phyloP scores from a whole-genome alignment of 2,329 filamentous ascomycete genomes.

The Aspergillus chevalieri region DNA sequence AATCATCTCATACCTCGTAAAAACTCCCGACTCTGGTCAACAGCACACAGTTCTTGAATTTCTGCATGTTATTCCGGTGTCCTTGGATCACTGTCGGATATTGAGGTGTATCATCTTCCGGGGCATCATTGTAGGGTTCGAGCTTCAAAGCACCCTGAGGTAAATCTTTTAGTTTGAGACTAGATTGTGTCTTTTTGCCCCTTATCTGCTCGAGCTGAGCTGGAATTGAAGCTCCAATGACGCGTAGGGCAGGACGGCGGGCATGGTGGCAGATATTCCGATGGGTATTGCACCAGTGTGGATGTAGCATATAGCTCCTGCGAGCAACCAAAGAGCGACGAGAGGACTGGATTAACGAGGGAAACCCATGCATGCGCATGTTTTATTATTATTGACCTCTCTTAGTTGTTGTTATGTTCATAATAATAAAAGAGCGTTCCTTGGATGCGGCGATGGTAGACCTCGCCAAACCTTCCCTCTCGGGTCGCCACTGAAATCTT shows the following conservation, averaged over 20 bases:
- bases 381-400: slow-evolving; percentile 4
- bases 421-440: not conserved
- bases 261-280: slow-evolving; percentile 28
- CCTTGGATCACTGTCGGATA: slow-evolving; percentile 90
- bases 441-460: slow-evolving; percentile 8
- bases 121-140: slow-evolving; percentile 36
- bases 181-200: slow-evolving; percentile 33
- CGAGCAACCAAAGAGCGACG: not conserved
- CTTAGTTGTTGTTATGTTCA: slow-evolving; percentile 1
- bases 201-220: slow-evolving; percentile 13
- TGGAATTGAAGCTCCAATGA: slow-evolving; percentile 13
- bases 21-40: slow-evolving; percentile 91
- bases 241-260: slow-evolving; percentile 14
- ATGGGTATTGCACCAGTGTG: slow-evolving; percentile 17
- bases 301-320: not conserved
- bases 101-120: slow-evolving; percentile 43
- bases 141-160: slow-evolving; percentile 51
- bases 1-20: slow-evolving; percentile 59
- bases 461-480: slow-evolving; percentile 27
- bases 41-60: slow-evolving; percentile 83
- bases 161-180: slow-evolving; percentile 42
- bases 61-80: slow-evolving; percentile 80
- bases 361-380: slow-evolving; percentile 21
- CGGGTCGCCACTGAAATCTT: slow-evolving; percentile 30
- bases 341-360: slow-evolving; percentile 4